phyloP scores from a whole-genome alignment of 768 basidiomycete species.

The Rhizopogon roseolus region DNA sequence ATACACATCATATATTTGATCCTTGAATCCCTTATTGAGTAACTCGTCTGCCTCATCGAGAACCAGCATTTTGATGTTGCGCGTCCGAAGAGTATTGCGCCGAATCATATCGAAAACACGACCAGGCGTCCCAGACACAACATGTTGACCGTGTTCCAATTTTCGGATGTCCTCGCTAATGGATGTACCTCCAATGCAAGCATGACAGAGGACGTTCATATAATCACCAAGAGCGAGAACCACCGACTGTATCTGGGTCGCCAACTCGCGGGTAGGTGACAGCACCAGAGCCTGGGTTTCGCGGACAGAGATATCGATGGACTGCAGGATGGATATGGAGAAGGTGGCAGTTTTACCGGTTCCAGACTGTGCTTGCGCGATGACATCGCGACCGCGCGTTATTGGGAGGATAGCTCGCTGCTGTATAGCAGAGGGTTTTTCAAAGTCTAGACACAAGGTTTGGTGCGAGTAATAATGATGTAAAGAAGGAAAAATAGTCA shows the following conservation, averaged over 20 bases:
- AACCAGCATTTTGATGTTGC: constrained; percentile 97
- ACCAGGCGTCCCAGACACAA: constrained; percentile 95
- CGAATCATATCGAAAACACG: constrained; percentile 99
- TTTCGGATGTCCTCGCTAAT: constrained; percentile 98
- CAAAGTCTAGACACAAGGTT: constrained; percentile 59
- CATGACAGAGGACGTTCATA: constrained; percentile 99
- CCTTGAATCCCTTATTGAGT: constrained; percentile 97
- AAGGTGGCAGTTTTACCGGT: constrained; percentile 99
- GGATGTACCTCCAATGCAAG: constrained; percentile 95
- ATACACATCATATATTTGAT: constrained; percentile 99
- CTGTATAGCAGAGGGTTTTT: constrained; percentile 98
- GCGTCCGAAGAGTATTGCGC: constrained; percentile 84
- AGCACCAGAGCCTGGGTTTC: constrained; percentile 96
- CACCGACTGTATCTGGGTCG: constrained; percentile 98
- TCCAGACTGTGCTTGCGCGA: constrained; percentile 98
- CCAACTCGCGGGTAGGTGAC: constrained; percentile 97
- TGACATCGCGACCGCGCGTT: constrained; percentile 93
- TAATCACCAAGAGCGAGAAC: constrained; percentile 96
- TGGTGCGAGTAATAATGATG: constrained; percentile 2
- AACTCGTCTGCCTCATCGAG: constrained; percentile 96
- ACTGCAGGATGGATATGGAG: constrained; percentile 96
- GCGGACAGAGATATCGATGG: constrained; percentile 91
- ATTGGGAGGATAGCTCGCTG: constrained; percentile 97
- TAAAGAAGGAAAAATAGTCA: constrained; percentile 29
- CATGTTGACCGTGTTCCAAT: constrained; percentile 95